Conservation (phyloP, 2,329 filamentous ascomycete species). For the Raffaelea arxii region DNA sequence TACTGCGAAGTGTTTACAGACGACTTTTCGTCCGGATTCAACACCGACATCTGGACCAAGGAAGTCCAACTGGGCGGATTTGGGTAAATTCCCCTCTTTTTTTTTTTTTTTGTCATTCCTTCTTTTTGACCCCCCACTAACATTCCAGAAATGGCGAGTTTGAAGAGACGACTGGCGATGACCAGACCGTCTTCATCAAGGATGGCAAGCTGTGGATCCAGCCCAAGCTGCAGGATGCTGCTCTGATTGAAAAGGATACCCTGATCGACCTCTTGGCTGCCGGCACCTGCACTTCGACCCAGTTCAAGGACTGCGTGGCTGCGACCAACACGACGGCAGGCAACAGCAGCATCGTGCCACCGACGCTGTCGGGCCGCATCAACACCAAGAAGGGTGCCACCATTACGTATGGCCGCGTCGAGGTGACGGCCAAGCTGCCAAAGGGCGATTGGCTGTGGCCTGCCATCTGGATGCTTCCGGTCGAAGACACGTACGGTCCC, state of each 20-base stretch:
- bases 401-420: conserved; percentile 74
- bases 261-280: conserved; percentile 58
- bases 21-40: conserved; percentile 49
- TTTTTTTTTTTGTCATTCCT: background rate
- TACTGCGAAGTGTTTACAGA: conserved; percentile 63
- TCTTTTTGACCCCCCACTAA: background rate
- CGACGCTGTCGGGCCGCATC: conserved; percentile 68
- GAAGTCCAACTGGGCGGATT: conserved; percentile 68
- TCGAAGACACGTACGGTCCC: conserved; percentile 58
- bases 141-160: conserved; percentile 65
- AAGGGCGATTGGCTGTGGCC: conserved; percentile 83
- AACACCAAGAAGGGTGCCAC: conserved; percentile 60
- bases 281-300: conserved; percentile 57
- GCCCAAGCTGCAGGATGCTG: conserved; percentile 64
- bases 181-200: conserved; percentile 67
- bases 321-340: conserved; percentile 60
- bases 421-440: conserved; percentile 69
- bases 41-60: conserved; percentile 58
- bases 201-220: conserved; percentile 63
- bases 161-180: conserved; percentile 59
- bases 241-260: conserved; percentile 55
- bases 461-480: conserved; percentile 84
- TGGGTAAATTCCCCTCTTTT: conserved; percentile 45
- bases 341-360: conserved; percentile 68
- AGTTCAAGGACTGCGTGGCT: conserved; percentile 53